Evolutionary conservation across 208 protist genomes (phyloP).

Genomic region (Leishmania turanica): DNA sequence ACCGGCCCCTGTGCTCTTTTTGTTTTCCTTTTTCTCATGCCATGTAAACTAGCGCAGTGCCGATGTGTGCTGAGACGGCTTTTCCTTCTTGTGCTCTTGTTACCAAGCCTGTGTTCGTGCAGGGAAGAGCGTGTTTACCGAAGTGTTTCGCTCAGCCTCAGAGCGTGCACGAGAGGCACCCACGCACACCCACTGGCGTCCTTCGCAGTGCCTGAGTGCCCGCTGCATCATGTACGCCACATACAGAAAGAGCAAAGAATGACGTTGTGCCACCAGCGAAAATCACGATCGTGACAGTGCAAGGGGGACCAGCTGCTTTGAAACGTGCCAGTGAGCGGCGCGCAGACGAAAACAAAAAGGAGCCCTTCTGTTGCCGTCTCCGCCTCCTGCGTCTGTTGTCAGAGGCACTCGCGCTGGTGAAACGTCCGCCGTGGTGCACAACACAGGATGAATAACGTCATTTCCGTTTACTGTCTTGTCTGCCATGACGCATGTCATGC

Average conservation of each 20-base stretch:
- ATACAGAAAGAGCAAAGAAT: neutral
- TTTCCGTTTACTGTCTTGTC: neutral
- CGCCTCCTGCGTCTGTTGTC: neutral
- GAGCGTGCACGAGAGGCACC: neutral
- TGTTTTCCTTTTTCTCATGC: neutral
- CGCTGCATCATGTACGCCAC: neutral
- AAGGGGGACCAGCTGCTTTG: neutral
- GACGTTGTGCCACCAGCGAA: neutral
- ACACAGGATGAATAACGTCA: neutral
- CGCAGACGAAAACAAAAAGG: neutral
- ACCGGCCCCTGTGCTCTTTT: neutral
- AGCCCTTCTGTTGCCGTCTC: neutral
- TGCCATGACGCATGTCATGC: neutral
- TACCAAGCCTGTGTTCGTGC: neutral
- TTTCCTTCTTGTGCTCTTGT: neutral
- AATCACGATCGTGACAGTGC: too few species aligned
- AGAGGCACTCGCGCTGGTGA: neutral
- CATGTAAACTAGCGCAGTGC: conserved; percentile 4
- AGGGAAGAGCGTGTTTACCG: neutral
- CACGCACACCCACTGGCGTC: neutral
- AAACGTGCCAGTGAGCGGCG: neutral
- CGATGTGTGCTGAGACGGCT: neutral
- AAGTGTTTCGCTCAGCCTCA: neutral
- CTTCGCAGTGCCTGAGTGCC: neutral
- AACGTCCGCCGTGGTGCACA: neutral